Percentiles rank a stretch among this genome's conserved stretches.
Evolutionary conservation across 2,329 filamentous ascomycete species (phyloP).

Genomic region (Leptographium procerum): DNA sequence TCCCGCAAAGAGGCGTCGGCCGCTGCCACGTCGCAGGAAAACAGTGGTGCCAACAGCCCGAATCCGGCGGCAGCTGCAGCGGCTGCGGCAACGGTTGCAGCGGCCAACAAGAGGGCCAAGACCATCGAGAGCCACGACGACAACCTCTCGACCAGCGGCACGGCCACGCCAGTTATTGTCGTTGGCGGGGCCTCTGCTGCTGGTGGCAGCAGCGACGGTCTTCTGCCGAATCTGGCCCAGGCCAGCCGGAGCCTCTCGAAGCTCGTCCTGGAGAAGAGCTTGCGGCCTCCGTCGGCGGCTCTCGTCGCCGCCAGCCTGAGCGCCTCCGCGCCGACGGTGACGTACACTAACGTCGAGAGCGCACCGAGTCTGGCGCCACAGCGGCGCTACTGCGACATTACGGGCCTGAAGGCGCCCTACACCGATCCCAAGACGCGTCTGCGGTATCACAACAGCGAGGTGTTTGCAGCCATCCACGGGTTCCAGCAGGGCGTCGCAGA

Average conservation of each 20-base stretch:
- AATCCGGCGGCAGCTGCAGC: too few relatives aligned
- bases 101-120: not conserved
- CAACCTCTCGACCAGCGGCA: constrained; percentile 44
- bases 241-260: constrained; percentile 78
- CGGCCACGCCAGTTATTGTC: constrained; percentile 45
- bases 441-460: constrained; percentile 85
- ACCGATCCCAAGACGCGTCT: constrained; percentile 89
- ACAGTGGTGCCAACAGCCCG: constrained; percentile 66
- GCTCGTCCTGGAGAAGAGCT: constrained; percentile 76
- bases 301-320: not conserved
- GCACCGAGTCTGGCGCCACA: constrained; percentile 78
- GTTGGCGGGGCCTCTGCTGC: constrained; percentile 40
- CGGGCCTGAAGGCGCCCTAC: constrained; percentile 82
- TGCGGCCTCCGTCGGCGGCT: constrained; percentile 27
- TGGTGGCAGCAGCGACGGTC: constrained; percentile 21
- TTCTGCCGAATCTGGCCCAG: constrained; percentile 68
- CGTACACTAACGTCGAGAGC: constrained; percentile 89
- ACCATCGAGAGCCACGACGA: constrained; percentile 25
- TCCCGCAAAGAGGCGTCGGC: constrained; percentile 82
- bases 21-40: constrained; percentile 63
- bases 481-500: constrained; percentile 76
- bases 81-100: constrained; percentile 20
- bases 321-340: constrained; percentile 56
- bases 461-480: constrained; percentile 72
- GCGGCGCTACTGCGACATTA: constrained; percentile 91